Evolutionary conservation across 805 yeast genomes (phyloP).

Genomic region (Candida ortonii): DNA sequence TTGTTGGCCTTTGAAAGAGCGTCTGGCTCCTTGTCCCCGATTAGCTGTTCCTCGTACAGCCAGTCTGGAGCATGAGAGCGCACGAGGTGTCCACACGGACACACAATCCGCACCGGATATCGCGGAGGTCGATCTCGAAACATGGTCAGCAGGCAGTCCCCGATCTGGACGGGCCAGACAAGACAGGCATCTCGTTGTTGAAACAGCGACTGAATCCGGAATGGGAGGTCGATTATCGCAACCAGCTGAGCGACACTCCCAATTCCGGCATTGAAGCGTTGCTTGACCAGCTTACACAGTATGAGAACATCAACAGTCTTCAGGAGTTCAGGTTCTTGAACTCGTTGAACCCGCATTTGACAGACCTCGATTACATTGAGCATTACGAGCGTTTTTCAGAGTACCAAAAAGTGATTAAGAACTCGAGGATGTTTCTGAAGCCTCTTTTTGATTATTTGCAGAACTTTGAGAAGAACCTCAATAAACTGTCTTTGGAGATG

Average conservation of each 20-base stretch:
- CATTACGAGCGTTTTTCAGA: conserved; percentile 24
- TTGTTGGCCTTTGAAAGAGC: too few species aligned
- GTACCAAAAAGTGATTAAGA: conserved; percentile 28
- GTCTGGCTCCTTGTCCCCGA: too few species aligned
- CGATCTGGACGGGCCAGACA: conserved; percentile 7
- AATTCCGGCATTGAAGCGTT: conserved; percentile 16
- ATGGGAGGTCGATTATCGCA: conserved; percentile 28
- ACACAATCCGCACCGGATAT: conserved; percentile 22
- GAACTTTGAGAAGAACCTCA: conserved; percentile 57
- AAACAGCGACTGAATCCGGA: conserved; percentile 26
- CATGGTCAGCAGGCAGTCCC: conserved; percentile 20
- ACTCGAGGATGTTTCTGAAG: conserved; percentile 36
- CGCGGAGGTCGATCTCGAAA: conserved; percentile 31
- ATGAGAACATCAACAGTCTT: conserved; percentile 13
- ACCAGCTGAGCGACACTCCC: conserved; percentile 17
- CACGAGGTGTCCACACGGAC: conserved; percentile 11
- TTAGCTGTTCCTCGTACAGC: too few species aligned
- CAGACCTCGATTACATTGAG: conserved; percentile 11
- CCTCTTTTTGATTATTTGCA: conserved; percentile 54
- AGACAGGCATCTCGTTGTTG: conserved; percentile 12
- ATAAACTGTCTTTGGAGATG: conserved; percentile 56
- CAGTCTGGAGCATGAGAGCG: conserved; percentile 6
- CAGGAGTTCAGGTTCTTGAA: conserved; percentile 25
- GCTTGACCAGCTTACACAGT: conserved; percentile 7
- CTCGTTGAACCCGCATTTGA: conserved; percentile 16